Base-by-base conservation (phyloP, 2,329 filamentous ascomycete species). In the Fusarium nygamai region DNA sequence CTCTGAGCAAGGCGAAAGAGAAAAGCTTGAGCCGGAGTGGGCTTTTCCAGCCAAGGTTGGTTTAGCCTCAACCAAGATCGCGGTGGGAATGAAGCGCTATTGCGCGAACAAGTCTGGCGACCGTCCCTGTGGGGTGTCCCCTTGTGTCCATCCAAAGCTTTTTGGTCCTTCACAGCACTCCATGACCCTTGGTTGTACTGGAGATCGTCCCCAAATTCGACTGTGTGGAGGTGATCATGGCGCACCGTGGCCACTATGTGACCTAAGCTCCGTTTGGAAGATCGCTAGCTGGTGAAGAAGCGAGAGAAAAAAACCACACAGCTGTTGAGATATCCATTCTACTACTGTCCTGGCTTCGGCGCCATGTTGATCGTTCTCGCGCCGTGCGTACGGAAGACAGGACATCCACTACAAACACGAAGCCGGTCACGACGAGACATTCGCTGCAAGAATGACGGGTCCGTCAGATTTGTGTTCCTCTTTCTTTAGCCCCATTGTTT, bases 101-200 rank as follows among this genome's bases (percentile, higher is more conserved):
- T 70, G 73, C 77, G 65, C 71, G 73, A 78, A 78, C 73, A 72
- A 77, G 77, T 78, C 76, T 79, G 77, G 77, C 67, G 76, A 68
- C 76, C 77, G 74, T 75, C 71, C 67, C 36, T 71, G 65, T 67
- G 71, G 74, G 72, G 69, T 65, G 73, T 74, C 70, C 63, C 66
- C 53, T 73, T 67, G 66, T 69, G 54, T 51, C 57, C 53, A 63
- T 64, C 48, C 56, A 68, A 69, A 63, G 61, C 62, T 72, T 60
- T 76, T 57, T 70, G 46, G 61, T 48, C 67, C 67, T 71, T 76
- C 51, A 67, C 43, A 68, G 71, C 62, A 51, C 68, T 64, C 54
- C 48, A 48, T 64, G 58, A 38, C 58, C 51, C 56, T 47, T 78
- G 73, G 75, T 60, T 50, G 68, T 48, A 60, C 65, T 71, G 56